Evolutionary conservation across 179 eudicot genomes (phyloP).

Genomic region (Silene vulgaris): DNA sequence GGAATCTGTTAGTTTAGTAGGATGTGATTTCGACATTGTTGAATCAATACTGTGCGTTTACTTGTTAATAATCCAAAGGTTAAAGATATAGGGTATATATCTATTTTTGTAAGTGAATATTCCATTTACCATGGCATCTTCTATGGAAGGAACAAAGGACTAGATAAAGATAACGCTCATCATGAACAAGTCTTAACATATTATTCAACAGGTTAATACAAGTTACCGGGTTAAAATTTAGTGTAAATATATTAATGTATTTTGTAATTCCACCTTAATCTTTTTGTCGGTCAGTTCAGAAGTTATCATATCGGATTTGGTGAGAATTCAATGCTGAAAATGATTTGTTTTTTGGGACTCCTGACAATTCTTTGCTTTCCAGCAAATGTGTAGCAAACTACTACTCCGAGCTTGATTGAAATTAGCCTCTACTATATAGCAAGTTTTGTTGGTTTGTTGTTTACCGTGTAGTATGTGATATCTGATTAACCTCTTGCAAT

Average conservation of each 20-base stretch:
- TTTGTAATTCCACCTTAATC: background rate
- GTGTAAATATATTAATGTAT: background rate
- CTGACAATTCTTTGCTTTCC: background rate
- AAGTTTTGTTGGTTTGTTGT: background rate
- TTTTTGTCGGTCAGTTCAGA: background rate
- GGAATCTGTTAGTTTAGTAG: constrained; percentile 1
- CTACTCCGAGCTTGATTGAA: too few relatives aligned
- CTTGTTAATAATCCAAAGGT: background rate
- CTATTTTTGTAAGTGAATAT: background rate
- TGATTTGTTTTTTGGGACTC: background rate
- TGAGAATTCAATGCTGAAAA: background rate
- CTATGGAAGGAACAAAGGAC: background rate
- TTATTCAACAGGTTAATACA: background rate
- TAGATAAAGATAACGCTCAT: background rate
- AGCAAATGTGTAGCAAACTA: background rate
- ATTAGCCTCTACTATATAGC: background rate
- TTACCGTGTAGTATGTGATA: background rate
- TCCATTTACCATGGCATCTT: background rate
- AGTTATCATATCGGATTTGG: background rate
- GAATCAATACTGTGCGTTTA: background rate
- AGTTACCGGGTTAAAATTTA: background rate
- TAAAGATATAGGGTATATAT: background rate
- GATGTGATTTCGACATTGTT: background rate
- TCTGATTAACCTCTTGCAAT: constrained; percentile 15
- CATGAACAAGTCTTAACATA: background rate